Base-by-base conservation (phyloP, 2,329 filamentous ascomycete genomes). In the Talaromyces funiculosus region DNA sequence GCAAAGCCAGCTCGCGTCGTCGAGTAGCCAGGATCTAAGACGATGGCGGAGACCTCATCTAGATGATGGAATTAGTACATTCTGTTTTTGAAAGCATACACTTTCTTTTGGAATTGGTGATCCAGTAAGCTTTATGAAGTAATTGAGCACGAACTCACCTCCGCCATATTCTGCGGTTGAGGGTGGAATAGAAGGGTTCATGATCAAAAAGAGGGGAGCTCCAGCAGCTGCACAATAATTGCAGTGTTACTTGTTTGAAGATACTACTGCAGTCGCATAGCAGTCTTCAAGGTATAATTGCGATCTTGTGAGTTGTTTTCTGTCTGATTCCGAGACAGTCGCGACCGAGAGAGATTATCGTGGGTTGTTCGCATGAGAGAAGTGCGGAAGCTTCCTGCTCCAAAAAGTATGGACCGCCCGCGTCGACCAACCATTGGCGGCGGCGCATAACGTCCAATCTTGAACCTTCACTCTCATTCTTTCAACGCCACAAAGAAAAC, bases 11-110 rank as follows among this genome's bases (percentile, higher is more conserved):
- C 94, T 77, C 95, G 92, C 42, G 90, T 92, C 67, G 86, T 88
- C 71, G 90, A 90, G 79, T 92, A 97, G 64, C 95, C 94, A 3
- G 94, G 90, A 73, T 99, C 94, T 72, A 99, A 90, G 38, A 99
- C 90, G 67, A 99, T 89, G 57, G 95, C 95, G 37, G 92, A 95
- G 66, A 99, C 92, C 80, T 99, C 94, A 81, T 99, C 94, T 96
- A 69, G 7, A 37, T 26, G 12, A 12, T 9, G 2, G 7, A 20
- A 8, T 61, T 33, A 61, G 59, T 57, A 57, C 22, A 9, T 29
- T 29, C 24, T 31, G 33, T 20, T 5, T 16, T 7, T 1, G 12
- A 26, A 5, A 4, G 6, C 14, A 16, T 4, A 16, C n/a, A n/a
- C n/a, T n/a, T 18, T 35, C 3, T 18, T 14, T 45, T 45, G 18